Conservation (phyloP, 202 grass and related monocot species). For the Zizania palustris region DNA sequence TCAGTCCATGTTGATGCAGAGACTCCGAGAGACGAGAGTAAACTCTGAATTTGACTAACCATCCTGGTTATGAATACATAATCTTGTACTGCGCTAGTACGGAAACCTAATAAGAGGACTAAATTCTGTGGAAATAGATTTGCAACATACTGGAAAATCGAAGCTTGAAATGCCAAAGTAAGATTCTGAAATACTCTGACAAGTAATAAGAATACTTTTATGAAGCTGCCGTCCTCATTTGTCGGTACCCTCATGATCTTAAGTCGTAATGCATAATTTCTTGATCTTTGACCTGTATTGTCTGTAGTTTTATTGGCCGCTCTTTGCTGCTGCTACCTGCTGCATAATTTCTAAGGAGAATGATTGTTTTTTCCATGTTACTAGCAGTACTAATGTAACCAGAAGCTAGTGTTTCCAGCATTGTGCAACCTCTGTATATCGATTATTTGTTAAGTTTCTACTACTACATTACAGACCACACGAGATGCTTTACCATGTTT, state of each 20-base stretch:
- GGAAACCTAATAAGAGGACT: neutral
- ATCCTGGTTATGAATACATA: neutral
- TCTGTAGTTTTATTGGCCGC: slow-evolving; percentile 39
- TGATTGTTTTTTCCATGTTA: neutral
- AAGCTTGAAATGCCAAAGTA: neutral
- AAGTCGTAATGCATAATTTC: neutral
- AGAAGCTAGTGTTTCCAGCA: neutral
- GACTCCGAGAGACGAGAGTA: neutral
- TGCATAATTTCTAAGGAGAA: slow-evolving; percentile 44
- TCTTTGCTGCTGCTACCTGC: slow-evolving; percentile 49
- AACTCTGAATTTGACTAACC: neutral
- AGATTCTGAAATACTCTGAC: neutral
- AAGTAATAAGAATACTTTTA: neutral
- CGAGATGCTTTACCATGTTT: no score
- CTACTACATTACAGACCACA: no score
- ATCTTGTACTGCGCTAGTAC: neutral
- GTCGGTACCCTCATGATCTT: neutral
- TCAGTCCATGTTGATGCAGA: neutral
- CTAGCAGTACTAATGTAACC: neutral
- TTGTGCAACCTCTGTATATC: neutral
- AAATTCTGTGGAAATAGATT: neutral
- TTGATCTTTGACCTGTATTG: neutral
- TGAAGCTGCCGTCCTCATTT: neutral
- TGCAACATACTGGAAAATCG: neutral
- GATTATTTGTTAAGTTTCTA: neutral